Base-by-base conservation (phyloP, 305 asterid genomes). In the Euphrasia arctica region DNA sequence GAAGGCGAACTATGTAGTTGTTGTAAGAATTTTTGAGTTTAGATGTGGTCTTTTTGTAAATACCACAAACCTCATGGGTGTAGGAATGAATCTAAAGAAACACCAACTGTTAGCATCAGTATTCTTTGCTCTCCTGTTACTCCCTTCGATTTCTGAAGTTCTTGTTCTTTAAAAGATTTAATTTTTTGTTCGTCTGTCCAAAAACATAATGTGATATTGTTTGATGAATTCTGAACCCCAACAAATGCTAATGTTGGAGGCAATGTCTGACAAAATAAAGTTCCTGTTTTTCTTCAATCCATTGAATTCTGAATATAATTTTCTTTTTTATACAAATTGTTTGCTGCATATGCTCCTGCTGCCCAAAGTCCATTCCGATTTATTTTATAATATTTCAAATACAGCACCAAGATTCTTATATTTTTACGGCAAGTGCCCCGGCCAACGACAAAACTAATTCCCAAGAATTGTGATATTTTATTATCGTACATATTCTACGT, bases 381-480 rank as follows among this genome's bases (percentile, higher is more conserved):
- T 64, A 71, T 58, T 8, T 39, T 7, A 18, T 18, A 8, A 39
- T 7, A 39, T 8, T 39, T 39, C 9, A 43, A 62, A 62, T 58
- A 51, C 60, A 54, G 58, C 34, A 54, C 47, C 58, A 36, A 50
- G 48, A 64, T 48, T 22, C 18, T n/a, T 22, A 36, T 14, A 68
- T 51, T 64, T 59, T 39, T 39, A 8, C 45, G 6, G 12, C 9
- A 39, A 39, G 11, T 39, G 9, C 45, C 45, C 9, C 2, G 27
- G 27, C 45, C 45, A 39, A 39, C 45, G 12, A 39, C 45, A 10
- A 2, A 39, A 68, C 45, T 80, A 70, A 70, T 73, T 80, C 70
- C 80, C 75, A 43, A 75, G 82, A 70, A 69, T 39, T 11, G 10
- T 9, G 12, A 39, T 39, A 10, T 68, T 75, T 57, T 59, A 22